Base-by-base conservation (phyloP, 306 rosid species). In the Rosa persica region DNA sequence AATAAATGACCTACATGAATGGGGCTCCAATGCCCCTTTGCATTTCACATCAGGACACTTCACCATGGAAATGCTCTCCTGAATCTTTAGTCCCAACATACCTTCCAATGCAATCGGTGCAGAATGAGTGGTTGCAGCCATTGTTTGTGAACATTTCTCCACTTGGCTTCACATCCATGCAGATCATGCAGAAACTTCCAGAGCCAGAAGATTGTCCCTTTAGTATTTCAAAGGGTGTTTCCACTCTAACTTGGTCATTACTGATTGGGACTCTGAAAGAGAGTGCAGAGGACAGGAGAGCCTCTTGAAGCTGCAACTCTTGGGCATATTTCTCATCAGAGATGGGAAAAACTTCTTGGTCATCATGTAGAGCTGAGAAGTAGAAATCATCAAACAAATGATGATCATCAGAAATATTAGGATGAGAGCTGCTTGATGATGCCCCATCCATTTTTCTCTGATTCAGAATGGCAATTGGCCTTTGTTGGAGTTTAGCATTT, bases 321-420 rank as follows among this genome's bases (percentile, higher is more conserved):
- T 82, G 78, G 2, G 94, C 97, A 47, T 87, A 90, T 67, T 76
- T 86, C 76, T 86, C 92, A 66, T 90, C 93, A 0, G 91, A 89
- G 65, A 92, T 81, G 39, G 90, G 94, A 54, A 87, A 85, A 30
- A 82, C 23, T n/a, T 86, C 82, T 9, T 83, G 81, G 6, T 66
- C 80, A 47, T 88, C 91, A 23, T 38, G 34, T 20, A 89, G 87
- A 17, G 86, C 92, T 62, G 86, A 81, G 46, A 89, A 88, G 86
- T 89, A 89, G 77, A 87, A 84, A 23, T 92, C 92, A 78, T 89
- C 97, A 12, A 84, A 91, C 40, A 68, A 74, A 44, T 61, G 23
- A 75, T 30, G 46, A 17, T 51, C 30, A 67, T 1, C 44, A 39
- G 22, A 23, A 5, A 39, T 67, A 10, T 9, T 30, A 11, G 20